Percentiles rank a stretch among this genome's conserved stretches.
Conservation (phyloP, 2,329 filamentous ascomycete genomes). For the Daldinia eschscholtzii region DNA sequence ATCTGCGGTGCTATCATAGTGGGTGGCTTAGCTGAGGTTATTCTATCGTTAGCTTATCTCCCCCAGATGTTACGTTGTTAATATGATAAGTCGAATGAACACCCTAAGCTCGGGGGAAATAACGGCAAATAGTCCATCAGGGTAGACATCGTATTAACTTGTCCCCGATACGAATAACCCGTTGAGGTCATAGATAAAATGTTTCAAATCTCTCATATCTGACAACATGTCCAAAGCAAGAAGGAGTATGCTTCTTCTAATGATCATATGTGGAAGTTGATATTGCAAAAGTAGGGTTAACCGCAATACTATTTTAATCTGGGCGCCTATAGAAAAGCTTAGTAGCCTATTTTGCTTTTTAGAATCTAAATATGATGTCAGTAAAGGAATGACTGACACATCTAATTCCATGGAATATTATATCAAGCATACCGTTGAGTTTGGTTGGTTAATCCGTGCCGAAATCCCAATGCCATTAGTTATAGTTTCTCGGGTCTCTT, state of each 20-base stretch:
- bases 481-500: background rate
- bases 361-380: background rate
- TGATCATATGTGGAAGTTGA: background rate
- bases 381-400: background rate
- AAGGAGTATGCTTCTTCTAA: background rate
- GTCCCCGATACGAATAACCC: background rate
- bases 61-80: conserved; percentile 1
- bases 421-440: background rate
- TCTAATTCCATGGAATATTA: background rate
- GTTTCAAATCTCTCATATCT: background rate
- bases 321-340: background rate
- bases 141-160: background rate
- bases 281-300: background rate
- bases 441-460: background rate
- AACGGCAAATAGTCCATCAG: background rate
- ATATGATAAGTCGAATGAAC: background rate
- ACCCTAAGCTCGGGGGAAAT: background rate
- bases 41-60: conserved; percentile 22
- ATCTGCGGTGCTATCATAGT: conserved; percentile 14
- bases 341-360: background rate
- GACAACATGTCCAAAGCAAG: background rate
- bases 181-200: background rate
- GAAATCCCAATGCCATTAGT: conserved; percentile 7
- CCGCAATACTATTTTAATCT: background rate
- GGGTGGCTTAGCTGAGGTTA: conserved; percentile 30